Evolutionary conservation across 2,329 filamentous ascomycete species (phyloP).

Genomic region (Epichloe coenophiala): DNA sequence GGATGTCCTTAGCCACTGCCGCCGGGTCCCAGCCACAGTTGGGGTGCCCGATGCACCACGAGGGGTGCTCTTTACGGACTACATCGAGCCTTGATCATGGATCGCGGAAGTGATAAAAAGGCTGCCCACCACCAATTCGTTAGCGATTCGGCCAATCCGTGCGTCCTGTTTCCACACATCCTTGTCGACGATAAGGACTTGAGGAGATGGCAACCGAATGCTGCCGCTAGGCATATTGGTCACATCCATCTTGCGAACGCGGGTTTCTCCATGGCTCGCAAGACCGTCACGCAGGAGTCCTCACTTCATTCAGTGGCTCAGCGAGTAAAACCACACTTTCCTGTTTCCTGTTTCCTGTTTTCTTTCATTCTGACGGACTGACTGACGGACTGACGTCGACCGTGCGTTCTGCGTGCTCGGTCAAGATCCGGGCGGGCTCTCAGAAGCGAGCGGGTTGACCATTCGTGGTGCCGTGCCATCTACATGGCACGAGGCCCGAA

Average conservation of each 20-base stretch:
- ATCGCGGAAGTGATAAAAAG: background rate
- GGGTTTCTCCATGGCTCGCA: constrained; percentile 2
- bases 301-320: background rate
- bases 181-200: constrained; percentile 6
- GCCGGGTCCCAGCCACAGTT: no score
- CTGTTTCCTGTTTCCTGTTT: background rate
- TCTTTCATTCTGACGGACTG: background rate
- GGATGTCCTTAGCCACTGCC: no score
- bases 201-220: constrained; percentile 5
- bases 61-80: no score
- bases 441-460: background rate
- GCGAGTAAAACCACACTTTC: background rate
- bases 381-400: constrained; percentile 1
- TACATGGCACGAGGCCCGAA: background rate
- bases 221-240: constrained; percentile 5
- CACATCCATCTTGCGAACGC: background rate
- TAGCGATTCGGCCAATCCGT: background rate
- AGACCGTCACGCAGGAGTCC: background rate
- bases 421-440: constrained; percentile 2
- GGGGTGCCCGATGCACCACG: no score
- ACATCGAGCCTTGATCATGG: background rate
- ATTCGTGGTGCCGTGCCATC: constrained; percentile 3
- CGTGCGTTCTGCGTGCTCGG: constrained; percentile 3
- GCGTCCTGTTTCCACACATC: background rate
- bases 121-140: background rate